Percentiles rank a stretch among this genome's conserved stretches.
phyloP scores from a whole-genome alignment of 2,329 filamentous ascomycete species.

The Elsinoe batatas region DNA sequence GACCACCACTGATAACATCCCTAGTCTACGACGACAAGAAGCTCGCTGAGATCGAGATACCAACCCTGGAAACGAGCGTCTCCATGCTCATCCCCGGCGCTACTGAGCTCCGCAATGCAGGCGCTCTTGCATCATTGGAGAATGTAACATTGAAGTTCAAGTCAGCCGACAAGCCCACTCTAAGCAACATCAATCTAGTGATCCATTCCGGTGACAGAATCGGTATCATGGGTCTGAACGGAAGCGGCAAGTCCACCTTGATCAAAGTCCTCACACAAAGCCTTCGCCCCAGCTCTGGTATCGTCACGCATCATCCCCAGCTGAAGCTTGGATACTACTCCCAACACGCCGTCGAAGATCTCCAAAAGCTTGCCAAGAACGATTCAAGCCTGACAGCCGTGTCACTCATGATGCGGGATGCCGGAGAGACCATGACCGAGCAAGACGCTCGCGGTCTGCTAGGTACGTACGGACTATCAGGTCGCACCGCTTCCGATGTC shows the following conservation, averaged over 20 bases:
- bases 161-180: conserved; percentile 33
- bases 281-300: conserved; percentile 50
- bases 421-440: conserved; percentile 38
- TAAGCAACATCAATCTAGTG: conserved; percentile 57
- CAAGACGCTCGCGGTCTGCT: conserved; percentile 59
- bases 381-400: conserved; percentile 53
- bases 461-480: conserved; percentile 58
- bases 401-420: conserved; percentile 41
- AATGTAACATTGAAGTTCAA: conserved; percentile 56
- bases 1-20: neutral
- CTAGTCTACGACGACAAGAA: neutral
- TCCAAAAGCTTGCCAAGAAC: conserved; percentile 48
- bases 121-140: conserved; percentile 62
- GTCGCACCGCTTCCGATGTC: conserved; percentile 61
- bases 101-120: conserved; percentile 62
- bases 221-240: conserved; percentile 70
- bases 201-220: conserved; percentile 65
- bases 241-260: conserved; percentile 71
- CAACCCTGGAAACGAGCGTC: conserved; percentile 46
- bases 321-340: conserved; percentile 67
- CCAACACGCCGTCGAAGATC: conserved; percentile 64
- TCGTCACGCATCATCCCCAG: conserved; percentile 55
- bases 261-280: conserved; percentile 59
- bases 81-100: conserved; percentile 53
- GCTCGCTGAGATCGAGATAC: conserved; percentile 60